A percentile compares a stretch with the other conserved stretches of the same genome.
Evolutionary conservation across 2,329 filamentous ascomycete genomes (phyloP).

Genomic region (Aureobasidium lini): DNA sequence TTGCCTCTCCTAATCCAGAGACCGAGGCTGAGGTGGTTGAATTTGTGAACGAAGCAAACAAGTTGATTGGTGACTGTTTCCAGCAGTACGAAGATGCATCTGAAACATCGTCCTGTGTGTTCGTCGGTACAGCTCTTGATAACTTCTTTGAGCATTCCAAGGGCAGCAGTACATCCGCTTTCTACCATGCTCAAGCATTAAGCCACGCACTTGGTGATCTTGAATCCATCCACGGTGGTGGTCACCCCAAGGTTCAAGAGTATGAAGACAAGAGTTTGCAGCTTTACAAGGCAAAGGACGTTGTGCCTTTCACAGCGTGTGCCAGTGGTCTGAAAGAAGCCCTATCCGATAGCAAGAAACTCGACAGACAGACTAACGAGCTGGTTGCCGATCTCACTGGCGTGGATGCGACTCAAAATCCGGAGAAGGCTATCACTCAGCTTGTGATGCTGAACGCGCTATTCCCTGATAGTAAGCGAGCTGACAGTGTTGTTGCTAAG

Average conservation of each 20-base stretch:
- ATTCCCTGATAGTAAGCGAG: constrained; percentile 41
- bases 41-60: constrained; percentile 45
- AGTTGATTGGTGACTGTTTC: constrained; percentile 9
- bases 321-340: constrained; percentile 43
- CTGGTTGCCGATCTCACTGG: constrained; percentile 53
- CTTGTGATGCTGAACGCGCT: constrained; percentile 50
- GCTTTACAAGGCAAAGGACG: constrained; percentile 31
- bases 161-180: constrained; percentile 20
- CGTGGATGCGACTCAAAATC: constrained; percentile 38
- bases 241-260: constrained; percentile 26
- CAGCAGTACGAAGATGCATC: constrained; percentile 3
- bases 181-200: constrained; percentile 36
- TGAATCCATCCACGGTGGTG: constrained; percentile 36
- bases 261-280: constrained; percentile 30
- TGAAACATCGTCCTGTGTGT: constrained; percentile 14
- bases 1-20: constrained; percentile 29
- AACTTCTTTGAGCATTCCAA: constrained; percentile 19
- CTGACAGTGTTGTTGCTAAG: constrained; percentile 41
- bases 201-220: constrained; percentile 31
- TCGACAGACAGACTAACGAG: constrained; percentile 51
- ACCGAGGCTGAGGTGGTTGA: constrained; percentile 43
- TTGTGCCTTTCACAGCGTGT: constrained; percentile 40
- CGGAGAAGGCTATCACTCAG: constrained; percentile 33
- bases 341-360: constrained; percentile 40
- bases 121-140: constrained; percentile 23